Conservation (phyloP, 164 flowering plant genomes). For the Vitis rupestris region DNA sequence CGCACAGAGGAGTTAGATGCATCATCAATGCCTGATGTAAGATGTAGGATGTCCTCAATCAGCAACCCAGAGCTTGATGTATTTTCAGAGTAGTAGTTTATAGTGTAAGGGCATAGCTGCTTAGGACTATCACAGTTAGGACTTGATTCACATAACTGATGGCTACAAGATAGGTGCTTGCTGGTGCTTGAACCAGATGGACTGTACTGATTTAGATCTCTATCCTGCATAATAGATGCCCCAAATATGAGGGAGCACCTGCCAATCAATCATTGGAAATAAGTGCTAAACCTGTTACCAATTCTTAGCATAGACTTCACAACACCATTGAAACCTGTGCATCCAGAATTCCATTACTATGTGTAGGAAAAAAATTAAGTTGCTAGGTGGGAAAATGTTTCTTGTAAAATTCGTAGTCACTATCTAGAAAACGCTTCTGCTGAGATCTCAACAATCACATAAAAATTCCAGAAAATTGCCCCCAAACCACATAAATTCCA, state of each 20-base stretch:
- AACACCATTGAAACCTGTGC: slow-evolving; percentile 1
- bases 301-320: slow-evolving; percentile 27
- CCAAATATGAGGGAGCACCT: slow-evolving; percentile 97
- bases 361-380: no score
- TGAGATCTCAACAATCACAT: no score
- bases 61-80: slow-evolving; percentile 84
- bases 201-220: slow-evolving; percentile 74
- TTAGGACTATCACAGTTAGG: slow-evolving; percentile 57
- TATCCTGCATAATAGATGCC: slow-evolving; percentile 99
- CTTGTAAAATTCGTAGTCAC: no score
- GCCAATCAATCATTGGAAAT: slow-evolving; percentile 98
- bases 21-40: slow-evolving; percentile 42
- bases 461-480: not conserved
- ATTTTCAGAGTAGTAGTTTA: slow-evolving; percentile 54
- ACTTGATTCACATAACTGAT: slow-evolving; percentile 62
- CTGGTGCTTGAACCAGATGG: slow-evolving; percentile 81
- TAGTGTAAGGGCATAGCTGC: slow-evolving; percentile 72
- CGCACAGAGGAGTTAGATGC: slow-evolving; percentile 38
- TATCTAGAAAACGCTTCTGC: no score
- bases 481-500: not conserved
- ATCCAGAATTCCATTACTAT: no score
- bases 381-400: no score
- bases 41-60: slow-evolving; percentile 76
- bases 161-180: slow-evolving; percentile 69
- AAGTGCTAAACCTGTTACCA: slow-evolving; percentile 82